These are phyloP conservation scores for Solanum dulcamara DNA, from an alignment of 257 asterid species.

Conservation along the genomic window DNA sequence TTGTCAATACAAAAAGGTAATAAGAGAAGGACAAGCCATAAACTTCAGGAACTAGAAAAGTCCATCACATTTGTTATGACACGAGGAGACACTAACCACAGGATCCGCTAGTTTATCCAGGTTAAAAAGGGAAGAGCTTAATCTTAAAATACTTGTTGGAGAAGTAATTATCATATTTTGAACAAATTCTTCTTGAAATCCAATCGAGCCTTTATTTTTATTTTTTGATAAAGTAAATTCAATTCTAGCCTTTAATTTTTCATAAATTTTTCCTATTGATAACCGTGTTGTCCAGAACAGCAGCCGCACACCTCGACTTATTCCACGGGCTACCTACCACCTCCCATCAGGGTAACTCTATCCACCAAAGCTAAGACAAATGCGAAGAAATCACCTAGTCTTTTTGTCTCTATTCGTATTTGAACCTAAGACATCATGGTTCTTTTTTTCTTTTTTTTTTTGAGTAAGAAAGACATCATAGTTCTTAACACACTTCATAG, in stretches of 20 bases:
- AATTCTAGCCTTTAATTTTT: not conserved
- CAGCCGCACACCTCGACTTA: not conserved
- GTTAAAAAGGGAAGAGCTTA: not conserved
- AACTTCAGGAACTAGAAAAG: not conserved
- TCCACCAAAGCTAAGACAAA: not conserved
- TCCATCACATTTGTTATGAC: not conserved
- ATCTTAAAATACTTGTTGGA: not conserved
- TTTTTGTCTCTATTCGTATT: not conserved
- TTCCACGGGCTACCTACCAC: not conserved
- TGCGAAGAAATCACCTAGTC: not conserved
- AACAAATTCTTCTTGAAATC: not conserved
- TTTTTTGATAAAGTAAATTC: not conserved
- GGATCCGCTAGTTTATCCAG: not conserved
- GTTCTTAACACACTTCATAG: not conserved
- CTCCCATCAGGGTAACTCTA: not conserved
- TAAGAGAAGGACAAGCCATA: not conserved
- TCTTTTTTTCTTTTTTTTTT: too few species aligned
- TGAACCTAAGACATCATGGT: not conserved
- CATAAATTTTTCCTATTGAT: not conserved
- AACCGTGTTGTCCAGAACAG: not conserved
- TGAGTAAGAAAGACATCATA: not conserved
- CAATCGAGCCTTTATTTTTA: not conserved
- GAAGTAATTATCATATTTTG: not conserved
- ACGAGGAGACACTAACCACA: not conserved
- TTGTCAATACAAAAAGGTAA: not conserved